A percentile compares a stretch with the other conserved stretches of the same genome.
These are phyloP conservation scores for Staphylotrichum tortipilum DNA, from an alignment of 495 filamentous ascomycete genomes.

Conservation along the genomic window DNA sequence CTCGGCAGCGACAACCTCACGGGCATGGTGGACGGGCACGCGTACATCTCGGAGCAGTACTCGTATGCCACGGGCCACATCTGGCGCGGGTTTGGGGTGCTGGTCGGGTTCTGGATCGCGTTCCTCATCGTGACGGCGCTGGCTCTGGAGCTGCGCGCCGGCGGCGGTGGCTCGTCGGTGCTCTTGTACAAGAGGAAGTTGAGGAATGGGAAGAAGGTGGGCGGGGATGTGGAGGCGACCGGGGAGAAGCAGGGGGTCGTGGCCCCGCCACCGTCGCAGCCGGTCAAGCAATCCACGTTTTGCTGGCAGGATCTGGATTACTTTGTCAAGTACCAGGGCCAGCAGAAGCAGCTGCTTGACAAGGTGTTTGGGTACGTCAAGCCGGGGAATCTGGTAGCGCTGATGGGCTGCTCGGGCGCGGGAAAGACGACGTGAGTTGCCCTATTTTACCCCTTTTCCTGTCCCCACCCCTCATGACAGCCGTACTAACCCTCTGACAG, in stretches of 20 bases:
- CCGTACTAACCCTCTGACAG: background rate
- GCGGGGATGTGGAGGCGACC: slow-evolving; percentile 31
- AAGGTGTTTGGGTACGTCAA: slow-evolving; percentile 68
- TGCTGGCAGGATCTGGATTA: slow-evolving; percentile 54
- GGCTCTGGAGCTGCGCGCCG: background rate
- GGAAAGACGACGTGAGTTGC: slow-evolving; percentile 47
- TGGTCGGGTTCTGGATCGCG: slow-evolving; percentile 57
- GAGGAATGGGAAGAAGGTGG: slow-evolving; percentile 16
- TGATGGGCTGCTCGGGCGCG: slow-evolving; percentile 76
- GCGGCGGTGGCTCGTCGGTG: background rate
- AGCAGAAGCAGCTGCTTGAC: slow-evolving; percentile 52
- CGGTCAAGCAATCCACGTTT: slow-evolving; percentile 33
- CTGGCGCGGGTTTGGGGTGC: slow-evolving; percentile 71
- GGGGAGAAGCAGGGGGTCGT: background rate
- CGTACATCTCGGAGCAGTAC: slow-evolving; percentile 50
- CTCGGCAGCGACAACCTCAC: slow-evolving; percentile 41
- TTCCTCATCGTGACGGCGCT: slow-evolving; percentile 28
- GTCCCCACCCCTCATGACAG: too few relatives aligned
- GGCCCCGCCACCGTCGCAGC: background rate
- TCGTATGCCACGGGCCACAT: slow-evolving; percentile 52
- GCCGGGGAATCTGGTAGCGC: slow-evolving; percentile 65
- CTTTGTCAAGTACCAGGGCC: slow-evolving; percentile 54
- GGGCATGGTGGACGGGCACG: slow-evolving; percentile 35
- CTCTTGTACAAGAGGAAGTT: background rate
- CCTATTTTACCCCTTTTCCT: background rate